Percentiles rank a stretch among this genome's conserved stretches.
These are phyloP conservation scores for Acidiella bohemica DNA, from an alignment of 495 filamentous ascomycete species.

Conservation along the genomic window DNA sequence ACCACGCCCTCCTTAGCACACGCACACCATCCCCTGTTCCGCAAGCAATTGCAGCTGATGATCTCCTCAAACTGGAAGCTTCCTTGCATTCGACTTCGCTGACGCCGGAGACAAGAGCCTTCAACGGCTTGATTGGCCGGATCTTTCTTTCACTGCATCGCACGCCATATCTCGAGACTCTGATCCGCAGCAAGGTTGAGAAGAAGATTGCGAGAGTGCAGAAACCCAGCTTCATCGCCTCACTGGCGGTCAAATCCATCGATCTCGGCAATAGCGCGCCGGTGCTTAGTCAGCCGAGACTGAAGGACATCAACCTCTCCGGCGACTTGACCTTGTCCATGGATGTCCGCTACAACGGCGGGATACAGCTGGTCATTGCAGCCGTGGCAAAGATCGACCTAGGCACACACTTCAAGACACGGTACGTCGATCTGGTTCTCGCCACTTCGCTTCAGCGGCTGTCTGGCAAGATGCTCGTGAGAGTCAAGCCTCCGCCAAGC, in stretches of 20 bases:
- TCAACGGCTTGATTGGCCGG: slow-evolving; percentile 81
- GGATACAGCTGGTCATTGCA: slow-evolving; percentile 76
- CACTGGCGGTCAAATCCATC: slow-evolving; percentile 64
- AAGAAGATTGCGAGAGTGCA: slow-evolving; percentile 95
- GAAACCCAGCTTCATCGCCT: slow-evolving; percentile 76
- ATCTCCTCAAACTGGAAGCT: slow-evolving; percentile 78
- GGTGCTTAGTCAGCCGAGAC: slow-evolving; percentile 72
- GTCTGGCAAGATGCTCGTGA: slow-evolving; percentile 69
- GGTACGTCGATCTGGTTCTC: slow-evolving; percentile 80
- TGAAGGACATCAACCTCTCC: slow-evolving; percentile 83
- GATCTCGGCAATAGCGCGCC: slow-evolving; percentile 80
- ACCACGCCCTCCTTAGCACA: slow-evolving; percentile 78
- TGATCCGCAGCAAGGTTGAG: slow-evolving; percentile 70
- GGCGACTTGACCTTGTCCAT: slow-evolving; percentile 76
- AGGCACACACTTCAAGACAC: slow-evolving; percentile 71
- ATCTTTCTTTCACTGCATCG: slow-evolving; percentile 79
- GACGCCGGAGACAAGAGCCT: slow-evolving; percentile 80
- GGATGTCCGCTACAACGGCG: slow-evolving; percentile 77
- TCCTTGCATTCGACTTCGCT: slow-evolving; percentile 72
- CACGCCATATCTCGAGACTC: slow-evolving; percentile 64
- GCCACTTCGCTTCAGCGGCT: slow-evolving; percentile 75
- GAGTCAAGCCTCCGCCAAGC: slow-evolving; percentile 88
- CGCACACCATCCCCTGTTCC: slow-evolving; percentile 59
- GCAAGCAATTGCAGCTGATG: slow-evolving; percentile 65
- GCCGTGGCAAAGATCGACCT: slow-evolving; percentile 84